Evolutionary conservation across 108 stramenopile species (phyloP).

Genomic region (Cylindrotheca closterium): DNA sequence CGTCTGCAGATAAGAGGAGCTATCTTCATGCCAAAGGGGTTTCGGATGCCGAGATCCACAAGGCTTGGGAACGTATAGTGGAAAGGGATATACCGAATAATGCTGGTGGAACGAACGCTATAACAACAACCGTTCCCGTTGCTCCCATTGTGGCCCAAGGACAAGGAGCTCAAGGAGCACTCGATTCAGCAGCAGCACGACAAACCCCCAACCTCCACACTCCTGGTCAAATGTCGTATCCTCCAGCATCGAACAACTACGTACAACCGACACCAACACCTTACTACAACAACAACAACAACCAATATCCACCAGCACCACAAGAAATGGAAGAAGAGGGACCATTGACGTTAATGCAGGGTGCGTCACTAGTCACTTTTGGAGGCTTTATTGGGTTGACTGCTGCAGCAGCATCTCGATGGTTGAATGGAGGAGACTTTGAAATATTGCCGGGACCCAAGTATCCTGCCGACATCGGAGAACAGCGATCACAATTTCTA

Average conservation of each 20-base stretch:
- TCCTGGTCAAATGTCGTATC: too few species aligned
- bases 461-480: background rate
- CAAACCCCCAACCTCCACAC: background rate
- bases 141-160: background rate
- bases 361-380: slow-evolving; percentile 26
- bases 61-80: slow-evolving; percentile 28
- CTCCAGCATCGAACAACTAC: background rate
- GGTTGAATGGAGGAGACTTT: slow-evolving; percentile 89
- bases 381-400: slow-evolving; percentile 48
- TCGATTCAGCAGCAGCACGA: background rate
- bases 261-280: slow-evolving; percentile 1
- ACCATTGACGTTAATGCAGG: slow-evolving; percentile 17
- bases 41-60: slow-evolving; percentile 27
- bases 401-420: slow-evolving; percentile 70
- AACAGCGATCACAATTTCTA: background rate
- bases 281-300: too few species aligned
- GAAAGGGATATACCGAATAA: slow-evolving; percentile 5
- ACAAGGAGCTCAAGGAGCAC: background rate
- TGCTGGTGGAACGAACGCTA: background rate
- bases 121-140: background rate
- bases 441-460: slow-evolving; percentile 63
- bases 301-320: background rate
- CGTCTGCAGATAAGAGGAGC: slow-evolving; percentile 22
- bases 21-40: slow-evolving; percentile 35
- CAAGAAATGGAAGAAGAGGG: slow-evolving; percentile 19